These are phyloP conservation scores for Ilyonectria destructans DNA, from an alignment of 2,329 filamentous ascomycete species.

Conservation along the genomic window DNA sequence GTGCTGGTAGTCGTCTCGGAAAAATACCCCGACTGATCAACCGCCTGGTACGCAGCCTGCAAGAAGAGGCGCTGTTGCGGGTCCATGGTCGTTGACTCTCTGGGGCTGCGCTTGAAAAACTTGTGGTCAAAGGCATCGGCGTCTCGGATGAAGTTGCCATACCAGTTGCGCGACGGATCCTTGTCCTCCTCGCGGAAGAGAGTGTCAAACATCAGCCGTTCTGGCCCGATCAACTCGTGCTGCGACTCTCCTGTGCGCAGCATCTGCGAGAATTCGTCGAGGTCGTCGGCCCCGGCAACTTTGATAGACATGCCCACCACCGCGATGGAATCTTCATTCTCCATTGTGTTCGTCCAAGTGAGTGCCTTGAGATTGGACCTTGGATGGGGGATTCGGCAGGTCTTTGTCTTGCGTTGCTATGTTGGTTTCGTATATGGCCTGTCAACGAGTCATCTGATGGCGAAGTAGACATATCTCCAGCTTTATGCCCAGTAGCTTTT, in stretches of 20 bases:
- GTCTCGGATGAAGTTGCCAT: constrained; percentile 18
- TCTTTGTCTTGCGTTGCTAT: too few species aligned
- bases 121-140: constrained; percentile 27
- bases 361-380: too few species aligned
- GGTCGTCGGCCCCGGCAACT: neutral
- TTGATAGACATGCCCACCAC: constrained; percentile 13
- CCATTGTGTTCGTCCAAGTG: too few species aligned
- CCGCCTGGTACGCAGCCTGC: constrained; percentile 21
- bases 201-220: neutral
- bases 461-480: too few species aligned
- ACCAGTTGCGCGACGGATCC: constrained; percentile 12
- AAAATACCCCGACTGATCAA: constrained; percentile 22
- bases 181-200: constrained; percentile 3
- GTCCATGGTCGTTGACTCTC: constrained; percentile 7
- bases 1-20: constrained; percentile 1
- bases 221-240: neutral
- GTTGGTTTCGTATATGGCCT: too few species aligned
- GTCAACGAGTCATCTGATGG: too few species aligned
- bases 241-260: neutral
- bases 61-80: constrained; percentile 13
- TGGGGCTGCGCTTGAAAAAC: constrained; percentile 23
- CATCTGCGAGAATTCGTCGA: constrained; percentile 1
- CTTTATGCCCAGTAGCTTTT: too few species aligned
- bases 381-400: too few species aligned
- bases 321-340: neutral